phyloP scores from a whole-genome alignment of 2,329 filamentous ascomycete genomes.

The Chrysosporium queenslandicum region DNA sequence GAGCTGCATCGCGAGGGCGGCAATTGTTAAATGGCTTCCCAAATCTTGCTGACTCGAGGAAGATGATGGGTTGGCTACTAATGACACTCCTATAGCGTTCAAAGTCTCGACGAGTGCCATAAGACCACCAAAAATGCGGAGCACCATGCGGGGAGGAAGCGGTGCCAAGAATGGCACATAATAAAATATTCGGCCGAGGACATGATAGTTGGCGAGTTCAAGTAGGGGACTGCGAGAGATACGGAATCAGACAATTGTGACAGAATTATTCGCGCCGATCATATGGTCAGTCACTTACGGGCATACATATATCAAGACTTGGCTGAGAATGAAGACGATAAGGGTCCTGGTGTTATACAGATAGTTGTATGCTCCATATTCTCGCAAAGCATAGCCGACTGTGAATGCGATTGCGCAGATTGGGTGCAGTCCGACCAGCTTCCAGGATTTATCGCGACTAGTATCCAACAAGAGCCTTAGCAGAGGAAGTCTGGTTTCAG shows the following conservation, averaged over 20 bases:
- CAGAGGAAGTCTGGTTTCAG: neutral
- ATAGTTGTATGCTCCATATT: constrained; percentile 45
- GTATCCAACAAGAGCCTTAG: neutral
- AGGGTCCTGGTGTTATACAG: constrained; percentile 30
- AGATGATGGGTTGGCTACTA: constrained; percentile 34
- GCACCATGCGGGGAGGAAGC: constrained; percentile 22
- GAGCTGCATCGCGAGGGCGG: constrained; percentile 32
- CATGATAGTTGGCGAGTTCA: constrained; percentile 52
- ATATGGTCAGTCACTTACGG: constrained; percentile 23
- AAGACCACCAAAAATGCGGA: constrained; percentile 40
- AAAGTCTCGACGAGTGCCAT: constrained; percentile 43
- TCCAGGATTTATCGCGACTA: constrained; percentile 50
- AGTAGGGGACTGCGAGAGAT: constrained; percentile 43
- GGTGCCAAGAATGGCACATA: constrained; percentile 53
- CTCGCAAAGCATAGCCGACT: constrained; percentile 47
- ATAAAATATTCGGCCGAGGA: constrained; percentile 50
- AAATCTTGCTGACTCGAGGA: constrained; percentile 29
- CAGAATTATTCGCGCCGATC: neutral
- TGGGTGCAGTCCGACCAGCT: constrained; percentile 45
- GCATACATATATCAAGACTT: constrained; percentile 30
- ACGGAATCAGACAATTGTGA: neutral
- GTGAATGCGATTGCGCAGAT: constrained; percentile 48
- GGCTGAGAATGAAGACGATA: constrained; percentile 40
- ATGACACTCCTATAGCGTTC: constrained; percentile 42
- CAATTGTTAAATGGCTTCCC: constrained; percentile 42